phyloP scores from a whole-genome alignment of 345 rosid genomes.

The Gossypium mustelinum region DNA sequence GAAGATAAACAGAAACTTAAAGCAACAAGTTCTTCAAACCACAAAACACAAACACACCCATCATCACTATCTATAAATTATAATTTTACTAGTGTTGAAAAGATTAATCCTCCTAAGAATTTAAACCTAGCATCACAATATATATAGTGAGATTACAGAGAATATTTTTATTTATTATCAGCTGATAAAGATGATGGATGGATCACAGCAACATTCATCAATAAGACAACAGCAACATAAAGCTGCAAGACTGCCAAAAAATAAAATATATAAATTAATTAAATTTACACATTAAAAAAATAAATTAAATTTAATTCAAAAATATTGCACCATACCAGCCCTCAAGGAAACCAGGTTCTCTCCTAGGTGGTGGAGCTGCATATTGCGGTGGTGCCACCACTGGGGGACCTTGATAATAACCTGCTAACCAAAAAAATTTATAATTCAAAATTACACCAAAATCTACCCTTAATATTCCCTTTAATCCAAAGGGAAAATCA shows the following conservation, averaged over 20 bases:
- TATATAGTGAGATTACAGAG: neutral
- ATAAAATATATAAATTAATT: too few relatives aligned
- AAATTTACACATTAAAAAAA: neutral
- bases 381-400: slow-evolving; percentile 63
- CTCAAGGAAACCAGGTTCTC: slow-evolving; percentile 44
- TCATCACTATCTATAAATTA: neutral
- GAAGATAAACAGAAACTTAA: neutral
- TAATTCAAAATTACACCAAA: neutral
- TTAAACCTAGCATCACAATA: too few relatives aligned
- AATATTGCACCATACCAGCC: slow-evolving; percentile 38
- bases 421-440: slow-evolving; percentile 13
- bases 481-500: neutral
- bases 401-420: slow-evolving; percentile 62
- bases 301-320: neutral
- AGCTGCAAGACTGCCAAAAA: slow-evolving; percentile 51
- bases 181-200: slow-evolving; percentile 38
- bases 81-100: neutral
- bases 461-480: neutral
- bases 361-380: slow-evolving; percentile 44
- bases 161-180: neutral
- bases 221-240: slow-evolving; percentile 66
- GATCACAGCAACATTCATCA: slow-evolving; percentile 78
- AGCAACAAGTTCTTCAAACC: neutral
- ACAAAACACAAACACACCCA: neutral
- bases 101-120: neutral